A percentile compares a stretch with the other conserved stretches of the same genome.
Conservation (phyloP, 768 basidiomycete species). For the Goffeauzyma gilvescens region DNA sequence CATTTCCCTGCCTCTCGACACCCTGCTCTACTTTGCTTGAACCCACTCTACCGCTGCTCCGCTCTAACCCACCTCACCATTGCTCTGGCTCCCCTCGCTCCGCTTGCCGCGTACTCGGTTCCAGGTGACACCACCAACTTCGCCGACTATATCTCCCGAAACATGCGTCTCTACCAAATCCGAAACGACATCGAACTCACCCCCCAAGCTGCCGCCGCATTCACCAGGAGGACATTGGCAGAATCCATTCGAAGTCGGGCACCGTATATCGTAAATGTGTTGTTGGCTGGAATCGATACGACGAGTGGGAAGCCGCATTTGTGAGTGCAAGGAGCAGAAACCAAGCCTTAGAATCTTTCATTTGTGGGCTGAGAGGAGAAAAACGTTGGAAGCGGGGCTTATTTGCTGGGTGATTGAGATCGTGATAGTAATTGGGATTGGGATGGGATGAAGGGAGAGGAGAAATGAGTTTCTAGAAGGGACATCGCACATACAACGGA, state of each 20-base stretch:
- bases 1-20: not conserved
- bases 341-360: too few relatives aligned
- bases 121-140: conserved; percentile 90
- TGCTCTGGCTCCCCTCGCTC: not conserved
- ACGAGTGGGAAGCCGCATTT: conserved; percentile 40
- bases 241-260: conserved; percentile 68
- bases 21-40: too few relatives aligned
- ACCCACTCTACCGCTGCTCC: too few relatives aligned
- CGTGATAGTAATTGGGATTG: too few relatives aligned
- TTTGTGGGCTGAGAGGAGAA: too few relatives aligned
- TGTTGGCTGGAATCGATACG: conserved; percentile 84
- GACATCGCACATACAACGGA: too few relatives aligned
- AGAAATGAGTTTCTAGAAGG: too few relatives aligned
- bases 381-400: too few relatives aligned
- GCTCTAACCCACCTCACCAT: too few relatives aligned
- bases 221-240: conserved; percentile 81
- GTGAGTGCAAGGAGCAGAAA: too few relatives aligned
- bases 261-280: conserved; percentile 78
- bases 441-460: too few relatives aligned
- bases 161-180: conserved; percentile 88
- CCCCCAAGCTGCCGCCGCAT: conserved; percentile 76
- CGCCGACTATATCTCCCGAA: conserved; percentile 87
- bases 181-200: conserved; percentile 70
- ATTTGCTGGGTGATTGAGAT: too few relatives aligned
- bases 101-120: not conserved